A percentile compares a stretch with the other conserved stretches of the same genome.
phyloP scores from a whole-genome alignment of 2,329 filamentous ascomycete species.

The Aspergillus fructus region DNA sequence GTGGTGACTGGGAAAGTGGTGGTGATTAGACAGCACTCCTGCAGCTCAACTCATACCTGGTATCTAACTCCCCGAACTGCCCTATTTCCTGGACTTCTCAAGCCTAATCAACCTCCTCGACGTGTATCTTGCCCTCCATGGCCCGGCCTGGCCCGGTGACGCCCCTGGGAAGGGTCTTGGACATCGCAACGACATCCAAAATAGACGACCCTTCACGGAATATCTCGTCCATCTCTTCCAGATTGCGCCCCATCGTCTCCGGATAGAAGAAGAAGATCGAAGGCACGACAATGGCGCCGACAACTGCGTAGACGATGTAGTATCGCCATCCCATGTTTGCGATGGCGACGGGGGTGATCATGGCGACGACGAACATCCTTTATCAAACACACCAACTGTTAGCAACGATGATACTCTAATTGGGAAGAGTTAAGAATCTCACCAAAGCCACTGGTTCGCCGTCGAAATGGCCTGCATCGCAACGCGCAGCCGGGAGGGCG shows the following conservation, averaged over 20 bases:
- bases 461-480: constrained; percentile 2
- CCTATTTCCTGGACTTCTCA: too few species aligned
- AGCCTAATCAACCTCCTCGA: neutral
- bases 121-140: neutral
- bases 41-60: too few species aligned
- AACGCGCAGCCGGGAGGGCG: constrained; percentile 1
- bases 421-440: too few species aligned
- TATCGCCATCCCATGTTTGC: constrained; percentile 6
- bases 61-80: too few species aligned
- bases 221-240: constrained; percentile 1
- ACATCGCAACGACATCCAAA: neutral
- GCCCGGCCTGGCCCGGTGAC: neutral
- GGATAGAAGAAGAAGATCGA: constrained; percentile 17
- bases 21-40: too few species aligned
- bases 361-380: constrained; percentile 8
- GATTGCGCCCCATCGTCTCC: constrained; percentile 1
- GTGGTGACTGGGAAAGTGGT: too few species aligned
- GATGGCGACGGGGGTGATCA: constrained; percentile 11
- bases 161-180: neutral
- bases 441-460: constrained; percentile 12
- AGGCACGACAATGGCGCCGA: constrained; percentile 11
- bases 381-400: neutral
- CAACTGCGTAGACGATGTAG: constrained; percentile 12
- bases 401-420: neutral
- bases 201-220: neutral